Evolutionary conservation across 495 filamentous ascomycete species (phyloP).

Genomic region (Aspergillus wentii): DNA sequence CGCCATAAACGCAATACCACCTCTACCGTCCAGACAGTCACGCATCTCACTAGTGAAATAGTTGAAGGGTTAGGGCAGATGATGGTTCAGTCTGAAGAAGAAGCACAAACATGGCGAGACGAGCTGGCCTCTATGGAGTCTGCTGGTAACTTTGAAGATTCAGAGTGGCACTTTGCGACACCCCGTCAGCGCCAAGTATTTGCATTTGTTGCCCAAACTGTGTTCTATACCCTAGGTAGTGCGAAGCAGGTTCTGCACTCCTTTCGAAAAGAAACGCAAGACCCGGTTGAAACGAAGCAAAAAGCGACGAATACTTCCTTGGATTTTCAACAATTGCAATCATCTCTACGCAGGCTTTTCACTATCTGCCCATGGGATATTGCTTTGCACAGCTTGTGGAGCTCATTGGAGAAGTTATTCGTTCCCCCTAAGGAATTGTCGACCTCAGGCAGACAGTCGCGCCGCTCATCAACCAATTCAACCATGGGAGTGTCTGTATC

Average conservation of each 20-base stretch:
- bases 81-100: constrained; percentile 30
- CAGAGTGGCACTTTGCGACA: constrained; percentile 37
- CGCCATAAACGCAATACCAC: constrained; percentile 6
- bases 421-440: constrained; percentile 55
- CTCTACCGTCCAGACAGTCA: constrained; percentile 32
- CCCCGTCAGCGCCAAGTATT: constrained; percentile 34
- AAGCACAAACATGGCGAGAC: constrained; percentile 35
- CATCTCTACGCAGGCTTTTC: constrained; percentile 29
- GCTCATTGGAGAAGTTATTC: constrained; percentile 62
- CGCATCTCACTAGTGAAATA: constrained; percentile 38
- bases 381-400: constrained; percentile 75
- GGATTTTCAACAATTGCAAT: constrained; percentile 26
- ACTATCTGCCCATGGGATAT: constrained; percentile 44
- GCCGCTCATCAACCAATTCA: constrained; percentile 33
- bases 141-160: constrained; percentile 33
- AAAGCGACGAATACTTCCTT: constrained; percentile 12
- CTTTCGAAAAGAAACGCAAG: constrained; percentile 46
- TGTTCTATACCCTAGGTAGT: constrained; percentile 69
- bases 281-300: constrained; percentile 5
- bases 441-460: constrained; percentile 24
- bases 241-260: constrained; percentile 59
- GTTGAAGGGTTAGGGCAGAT: constrained; percentile 33
- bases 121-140: constrained; percentile 36
- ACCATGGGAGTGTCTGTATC: constrained; percentile 16
- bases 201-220: constrained; percentile 64